A percentile compares a stretch with the other conserved stretches of the same genome.
Evolutionary conservation across 2,329 filamentous ascomycete species (phyloP).

Genomic region (Aspergillus vadensis): DNA sequence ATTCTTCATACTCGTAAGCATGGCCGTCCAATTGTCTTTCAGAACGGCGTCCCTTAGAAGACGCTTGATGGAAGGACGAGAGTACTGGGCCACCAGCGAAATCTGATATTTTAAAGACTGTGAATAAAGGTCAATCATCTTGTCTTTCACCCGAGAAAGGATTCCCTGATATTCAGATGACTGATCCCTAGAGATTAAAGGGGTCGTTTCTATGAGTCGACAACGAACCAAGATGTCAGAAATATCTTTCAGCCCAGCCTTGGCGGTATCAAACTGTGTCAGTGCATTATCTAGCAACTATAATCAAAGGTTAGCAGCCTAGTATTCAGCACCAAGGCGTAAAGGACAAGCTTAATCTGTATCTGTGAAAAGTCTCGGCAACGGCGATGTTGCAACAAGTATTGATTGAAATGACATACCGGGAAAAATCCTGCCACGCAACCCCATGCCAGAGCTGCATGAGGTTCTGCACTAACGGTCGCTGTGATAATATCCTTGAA

Average conservation of each 20-base stretch:
- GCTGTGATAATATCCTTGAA: not conserved
- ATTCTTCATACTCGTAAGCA: too few species aligned
- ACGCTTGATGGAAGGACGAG: not conserved
- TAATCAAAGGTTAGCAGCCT: too few species aligned
- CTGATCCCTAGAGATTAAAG: too few species aligned
- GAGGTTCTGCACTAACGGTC: not conserved
- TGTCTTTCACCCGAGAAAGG: not conserved
- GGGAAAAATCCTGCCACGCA: not conserved
- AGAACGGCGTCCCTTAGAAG: not conserved
- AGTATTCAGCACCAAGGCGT: too few species aligned
- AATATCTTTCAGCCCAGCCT: not conserved
- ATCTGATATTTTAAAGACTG: not conserved
- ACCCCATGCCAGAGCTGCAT: not conserved
- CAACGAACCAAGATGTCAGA: not conserved
- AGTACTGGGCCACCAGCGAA: not conserved
- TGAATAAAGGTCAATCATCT: not conserved
- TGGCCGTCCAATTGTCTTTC: not conserved
- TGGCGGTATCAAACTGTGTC: not conserved
- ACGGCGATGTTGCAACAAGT: too few species aligned
- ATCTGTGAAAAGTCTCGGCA: too few species aligned
- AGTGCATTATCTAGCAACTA: not conserved
- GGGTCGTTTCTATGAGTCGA: not conserved
- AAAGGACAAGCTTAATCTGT: too few species aligned
- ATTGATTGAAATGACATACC: fast-evolving
- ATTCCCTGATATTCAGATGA: not conserved